Conservation (phyloP, 345 rosid genomes). For the Linum lewisii region DNA sequence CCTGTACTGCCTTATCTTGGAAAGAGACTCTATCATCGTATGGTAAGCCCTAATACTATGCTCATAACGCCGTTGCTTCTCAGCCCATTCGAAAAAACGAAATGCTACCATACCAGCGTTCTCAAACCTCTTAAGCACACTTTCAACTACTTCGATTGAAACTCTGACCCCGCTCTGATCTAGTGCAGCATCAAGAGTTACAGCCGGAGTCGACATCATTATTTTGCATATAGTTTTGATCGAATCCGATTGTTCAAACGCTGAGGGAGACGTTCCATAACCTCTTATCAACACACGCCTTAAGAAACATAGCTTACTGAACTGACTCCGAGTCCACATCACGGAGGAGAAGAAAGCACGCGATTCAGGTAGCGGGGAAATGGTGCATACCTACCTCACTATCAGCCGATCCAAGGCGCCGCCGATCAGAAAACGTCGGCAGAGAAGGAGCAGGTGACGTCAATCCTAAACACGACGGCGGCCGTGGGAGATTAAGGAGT, state of each 20-base stretch:
- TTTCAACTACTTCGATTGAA: conserved; percentile 52
- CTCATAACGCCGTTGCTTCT: conserved; percentile 58
- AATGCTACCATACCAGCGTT: conserved; percentile 86
- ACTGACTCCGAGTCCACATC: too few relatives aligned
- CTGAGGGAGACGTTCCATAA: not conserved
- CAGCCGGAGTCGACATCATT: conserved; percentile 52
- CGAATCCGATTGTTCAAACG: conserved; percentile 14
- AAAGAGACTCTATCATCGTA: conserved; percentile 56
- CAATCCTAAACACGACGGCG: too few relatives aligned
- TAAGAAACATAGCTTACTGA: not conserved
- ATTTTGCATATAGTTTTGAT: conserved; percentile 42
- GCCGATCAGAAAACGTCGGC: too few relatives aligned
- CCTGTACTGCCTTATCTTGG: conserved; percentile 78
- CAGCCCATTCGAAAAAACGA: conserved; percentile 88
- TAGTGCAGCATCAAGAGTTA: conserved; percentile 59
- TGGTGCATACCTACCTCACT: too few relatives aligned
- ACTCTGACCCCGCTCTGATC: conserved; percentile 53
- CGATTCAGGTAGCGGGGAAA: too few relatives aligned
- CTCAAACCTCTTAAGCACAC: conserved; percentile 50
- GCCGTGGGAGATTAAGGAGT: too few relatives aligned
- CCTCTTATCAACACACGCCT: not conserved
- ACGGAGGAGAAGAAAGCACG: too few relatives aligned
- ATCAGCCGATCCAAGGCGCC: too few relatives aligned
- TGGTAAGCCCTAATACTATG: conserved; percentile 69
- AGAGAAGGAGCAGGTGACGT: too few relatives aligned